These are phyloP conservation scores for Chlamydomonas asymmetrica DNA, from an alignment of 139 green algal species.

Conservation along the genomic window DNA sequence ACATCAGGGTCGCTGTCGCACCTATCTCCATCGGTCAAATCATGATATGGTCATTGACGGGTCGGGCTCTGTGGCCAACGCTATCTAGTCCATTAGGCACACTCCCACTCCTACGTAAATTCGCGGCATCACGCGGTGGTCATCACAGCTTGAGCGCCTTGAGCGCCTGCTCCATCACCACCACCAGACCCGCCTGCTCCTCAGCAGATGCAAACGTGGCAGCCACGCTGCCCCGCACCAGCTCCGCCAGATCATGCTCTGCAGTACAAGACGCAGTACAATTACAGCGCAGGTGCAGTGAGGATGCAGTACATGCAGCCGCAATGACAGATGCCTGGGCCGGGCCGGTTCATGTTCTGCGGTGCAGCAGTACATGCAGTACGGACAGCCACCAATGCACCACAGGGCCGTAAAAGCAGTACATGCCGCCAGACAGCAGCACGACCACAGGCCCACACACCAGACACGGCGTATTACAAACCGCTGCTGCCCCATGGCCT, in stretches of 20 bases:
- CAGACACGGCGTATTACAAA: too few species aligned
- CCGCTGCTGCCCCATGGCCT: neutral
- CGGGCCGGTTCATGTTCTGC: neutral
- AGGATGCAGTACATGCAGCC: neutral
- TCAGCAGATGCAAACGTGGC: slow-evolving; percentile 13
- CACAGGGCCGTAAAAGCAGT: neutral
- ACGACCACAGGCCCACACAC: neutral
- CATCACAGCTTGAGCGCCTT: too few species aligned
- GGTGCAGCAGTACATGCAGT: neutral
- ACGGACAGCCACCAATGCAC: too few species aligned
- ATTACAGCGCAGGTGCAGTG: neutral
- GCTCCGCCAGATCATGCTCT: neutral
- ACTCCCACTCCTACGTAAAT: too few species aligned
- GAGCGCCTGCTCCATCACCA: neutral
- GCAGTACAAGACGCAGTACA: neutral
- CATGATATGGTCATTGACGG: too few species aligned
- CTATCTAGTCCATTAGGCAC: too few species aligned
- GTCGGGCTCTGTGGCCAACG: too few species aligned
- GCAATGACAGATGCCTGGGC: neutral
- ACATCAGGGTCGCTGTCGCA: too few species aligned
- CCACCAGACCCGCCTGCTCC: slow-evolving; percentile 11
- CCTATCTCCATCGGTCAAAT: too few species aligned
- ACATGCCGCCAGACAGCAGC: neutral
- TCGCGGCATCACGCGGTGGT: too few species aligned
- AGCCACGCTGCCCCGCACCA: slow-evolving; percentile 4